Percentiles rank a stretch among this genome's conserved stretches.
These are phyloP conservation scores for Penicillium antarcticum DNA, from an alignment of 495 filamentous ascomycete genomes.

Conservation along the genomic window DNA sequence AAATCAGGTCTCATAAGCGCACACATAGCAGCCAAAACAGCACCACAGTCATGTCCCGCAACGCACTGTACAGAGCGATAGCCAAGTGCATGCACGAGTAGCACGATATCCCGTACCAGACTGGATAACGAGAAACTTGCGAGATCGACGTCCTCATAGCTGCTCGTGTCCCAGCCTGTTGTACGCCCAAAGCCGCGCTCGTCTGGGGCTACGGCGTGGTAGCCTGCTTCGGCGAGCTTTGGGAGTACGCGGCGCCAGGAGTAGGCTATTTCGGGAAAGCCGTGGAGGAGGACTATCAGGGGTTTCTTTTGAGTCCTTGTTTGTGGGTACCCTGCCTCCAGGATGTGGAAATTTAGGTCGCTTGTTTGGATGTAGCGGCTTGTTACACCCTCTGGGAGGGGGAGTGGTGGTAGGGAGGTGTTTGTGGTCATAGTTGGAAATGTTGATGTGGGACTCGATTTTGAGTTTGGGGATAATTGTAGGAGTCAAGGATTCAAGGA, in stretches of 20 bases:
- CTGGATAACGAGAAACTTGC: conserved; percentile 54
- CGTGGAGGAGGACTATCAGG: conserved; percentile 61
- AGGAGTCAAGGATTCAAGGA: too few relatives aligned
- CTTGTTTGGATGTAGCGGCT: conserved; percentile 48
- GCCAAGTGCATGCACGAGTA: conserved; percentile 58
- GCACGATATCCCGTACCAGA: conserved; percentile 59
- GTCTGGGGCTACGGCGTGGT: conserved; percentile 63
- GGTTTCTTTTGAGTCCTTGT: conserved; percentile 37
- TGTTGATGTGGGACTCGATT: background rate
- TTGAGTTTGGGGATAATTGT: background rate
- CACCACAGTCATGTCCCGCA: conserved; percentile 67
- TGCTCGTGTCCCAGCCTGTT: conserved; percentile 53
- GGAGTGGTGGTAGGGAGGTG: conserved; percentile 35
- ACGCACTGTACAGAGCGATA: conserved; percentile 57
- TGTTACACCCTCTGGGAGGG: conserved; percentile 49
- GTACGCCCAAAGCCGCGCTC: conserved; percentile 69
- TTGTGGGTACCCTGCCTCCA: conserved; percentile 46
- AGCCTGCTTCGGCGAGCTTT: conserved; percentile 51
- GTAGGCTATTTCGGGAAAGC: conserved; percentile 66
- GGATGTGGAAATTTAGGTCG: conserved; percentile 57
- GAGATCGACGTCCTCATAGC: conserved; percentile 52
- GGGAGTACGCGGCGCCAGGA: conserved; percentile 66
- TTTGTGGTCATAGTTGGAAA: conserved; percentile 3
- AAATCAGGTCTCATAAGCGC: conserved; percentile 63
- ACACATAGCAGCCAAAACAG: conserved; percentile 54